Base-by-base conservation (phyloP, 2,329 filamentous ascomycete species). In the Helminthosporium solani region DNA sequence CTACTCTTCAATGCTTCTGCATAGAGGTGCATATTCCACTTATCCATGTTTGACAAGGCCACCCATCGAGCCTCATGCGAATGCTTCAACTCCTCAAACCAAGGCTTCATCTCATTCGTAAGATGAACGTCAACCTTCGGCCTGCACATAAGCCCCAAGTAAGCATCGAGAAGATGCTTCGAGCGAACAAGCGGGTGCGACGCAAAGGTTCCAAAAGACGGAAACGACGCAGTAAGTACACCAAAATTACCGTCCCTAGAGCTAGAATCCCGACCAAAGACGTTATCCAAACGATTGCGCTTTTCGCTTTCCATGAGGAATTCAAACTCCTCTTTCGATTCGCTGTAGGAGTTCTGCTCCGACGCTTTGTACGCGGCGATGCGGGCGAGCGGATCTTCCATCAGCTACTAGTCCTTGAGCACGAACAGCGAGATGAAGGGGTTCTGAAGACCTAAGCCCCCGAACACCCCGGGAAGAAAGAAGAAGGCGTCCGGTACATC, bases 401-500 rank as follows among this genome's bases (percentile, higher is more conserved):
- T 27, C 3, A 56, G 27, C n/a, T 50, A 33, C n/a, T 50, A 33
- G 18, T 46, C 45, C 14, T 46, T 48, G 21, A 76, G 72, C n/a
- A 70, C 57, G 18, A 77, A 65, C 11, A 77, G 67, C 1, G 67
- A 53, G 25, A 78, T 68, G 52, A 76, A 75, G 0, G 75, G 75
- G 45, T 75, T 78, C 25, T 69, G 61, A 1, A 78, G 64, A 3
- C 72, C 72, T 8, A 78, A 61, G 1, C 76, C 75, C 3, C 75
- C 75, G 15, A 77, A 63, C 42, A 73, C 71, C 23, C 73, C 63
- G 1, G 75, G 74, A 42, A 75, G 75, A 52, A 73, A 78, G 61
- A 78, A 73, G 52, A 77, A 75, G 3, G 72, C 73, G 33, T 76
- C 75, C 0, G 74, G 74, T 3, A 78, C 60, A 44, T 73, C 61